Evolutionary conservation across 371 early-diverging fungal genomes (phyloP).

Genomic region (Capillidium rhysosporum): DNA sequence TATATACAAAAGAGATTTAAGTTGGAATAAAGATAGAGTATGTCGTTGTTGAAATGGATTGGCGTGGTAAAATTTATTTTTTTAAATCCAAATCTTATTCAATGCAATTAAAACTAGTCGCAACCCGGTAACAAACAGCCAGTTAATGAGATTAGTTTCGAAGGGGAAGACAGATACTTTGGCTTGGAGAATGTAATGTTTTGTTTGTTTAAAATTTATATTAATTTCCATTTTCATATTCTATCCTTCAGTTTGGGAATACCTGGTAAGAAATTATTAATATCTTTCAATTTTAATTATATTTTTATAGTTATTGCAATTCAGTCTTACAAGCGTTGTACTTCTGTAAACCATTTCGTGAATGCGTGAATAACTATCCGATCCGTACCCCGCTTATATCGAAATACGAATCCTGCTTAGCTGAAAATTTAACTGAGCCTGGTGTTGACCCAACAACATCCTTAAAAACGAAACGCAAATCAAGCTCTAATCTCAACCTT

Average conservation of each 20-base stretch:
- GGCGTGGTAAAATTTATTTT: slow-evolving; percentile 28
- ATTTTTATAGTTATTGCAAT: slow-evolving; percentile 62
- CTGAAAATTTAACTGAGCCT: not conserved
- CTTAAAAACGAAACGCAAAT: slow-evolving; percentile 1
- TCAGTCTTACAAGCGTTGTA: slow-evolving; percentile 91
- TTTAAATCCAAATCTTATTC: slow-evolving; percentile 11
- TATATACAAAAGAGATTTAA: too few species aligned
- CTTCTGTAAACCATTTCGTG: slow-evolving; percentile 85
- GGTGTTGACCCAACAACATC: not conserved
- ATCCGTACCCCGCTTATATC: slow-evolving; percentile 15
- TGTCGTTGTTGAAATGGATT: slow-evolving; percentile 76
- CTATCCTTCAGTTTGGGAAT: slow-evolving; percentile 53
- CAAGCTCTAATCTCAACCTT: not conserved
- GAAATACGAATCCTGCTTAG: slow-evolving; percentile 8
- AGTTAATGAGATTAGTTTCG: slow-evolving; percentile 15
- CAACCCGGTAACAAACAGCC: slow-evolving; percentile 21
- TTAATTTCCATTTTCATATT: not conserved
- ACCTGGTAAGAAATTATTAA: slow-evolving; percentile 42
- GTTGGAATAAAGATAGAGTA: slow-evolving; percentile 13
- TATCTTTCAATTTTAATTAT: not conserved
- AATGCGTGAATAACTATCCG: slow-evolving; percentile 62
- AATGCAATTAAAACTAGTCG: slow-evolving; percentile 10
- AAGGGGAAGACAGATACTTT: slow-evolving; percentile 13
- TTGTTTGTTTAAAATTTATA: slow-evolving; percentile 8
- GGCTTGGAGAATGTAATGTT: slow-evolving; percentile 74